Base-by-base conservation (phyloP, 2,329 filamentous ascomycete genomes). In the Lecanosticta acicola region DNA sequence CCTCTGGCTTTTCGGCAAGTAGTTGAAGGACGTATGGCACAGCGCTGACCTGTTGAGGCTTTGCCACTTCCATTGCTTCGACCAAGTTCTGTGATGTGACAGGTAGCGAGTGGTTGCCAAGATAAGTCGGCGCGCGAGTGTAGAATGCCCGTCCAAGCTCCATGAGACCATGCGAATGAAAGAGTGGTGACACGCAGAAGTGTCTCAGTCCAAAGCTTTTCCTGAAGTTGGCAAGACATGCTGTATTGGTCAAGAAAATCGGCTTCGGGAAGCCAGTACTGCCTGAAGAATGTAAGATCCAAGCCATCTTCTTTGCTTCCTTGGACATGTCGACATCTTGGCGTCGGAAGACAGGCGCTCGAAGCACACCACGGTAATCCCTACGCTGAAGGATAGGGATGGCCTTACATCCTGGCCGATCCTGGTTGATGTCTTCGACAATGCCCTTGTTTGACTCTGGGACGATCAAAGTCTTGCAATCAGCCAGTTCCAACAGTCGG, bases 11-110 rank as follows among this genome's bases (percentile, higher is more conserved):
- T 57, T 85, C 82, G 0, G 74, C 74, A 1, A 85, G 67, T 0
- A 85, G 64, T 56, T 84, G 84, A 14, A 85, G 61, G 0, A 78
- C 75, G 52, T 84, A 85, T 0, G 82, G 81, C 0, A 85, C 81
- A 10, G 56, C 58, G 2, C 71, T 74, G 46, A 81, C 75, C 24
- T 84, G 74, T 43, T 83, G 54, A 71, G 58, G 62, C 44, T 56
- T 59, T 20, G 59, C 55, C 3, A 59, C 50, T n/a, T 48, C 42
- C 37, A 66, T 48, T 5, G 59, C 60, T 14, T 51, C 50, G 3
- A 60, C 53, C 16, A 67, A 49, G 29, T 64, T 60, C 32, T 59
- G 57, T 5, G 57, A 56, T 0, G 80, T 79, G 3, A 83, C 60
- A 0, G 80, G 80, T 2, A 81, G 56, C 1, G 67, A 66, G 2